These are phyloP conservation scores for Chrysoporthe austroafricana DNA, from an alignment of 2,329 filamentous ascomycete genomes.

Conservation along the genomic window DNA sequence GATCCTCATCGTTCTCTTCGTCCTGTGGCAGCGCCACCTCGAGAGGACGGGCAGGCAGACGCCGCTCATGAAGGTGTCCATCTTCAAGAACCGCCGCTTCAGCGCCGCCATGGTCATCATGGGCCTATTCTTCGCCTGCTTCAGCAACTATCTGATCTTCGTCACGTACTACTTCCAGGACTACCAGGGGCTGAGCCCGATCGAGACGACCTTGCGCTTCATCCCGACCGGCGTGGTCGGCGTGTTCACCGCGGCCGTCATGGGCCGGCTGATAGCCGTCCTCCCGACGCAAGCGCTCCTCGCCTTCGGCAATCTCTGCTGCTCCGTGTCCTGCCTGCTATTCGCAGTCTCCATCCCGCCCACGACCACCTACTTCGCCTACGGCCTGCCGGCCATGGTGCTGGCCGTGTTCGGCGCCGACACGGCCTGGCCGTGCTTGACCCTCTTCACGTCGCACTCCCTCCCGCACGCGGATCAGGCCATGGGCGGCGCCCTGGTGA, in stretches of 20 bases:
- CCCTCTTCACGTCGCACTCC: slow-evolving; percentile 66
- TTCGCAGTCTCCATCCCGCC: slow-evolving; percentile 67
- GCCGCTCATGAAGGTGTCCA: slow-evolving; percentile 69
- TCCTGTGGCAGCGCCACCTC: slow-evolving; percentile 64
- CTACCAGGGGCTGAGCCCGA: slow-evolving; percentile 61
- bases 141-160: slow-evolving; percentile 70
- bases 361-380: slow-evolving; percentile 68
- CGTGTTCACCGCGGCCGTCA: slow-evolving; percentile 58
- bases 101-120: slow-evolving; percentile 68
- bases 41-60: slow-evolving; percentile 54
- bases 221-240: slow-evolving; percentile 67
- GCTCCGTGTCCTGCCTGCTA: slow-evolving; percentile 60
- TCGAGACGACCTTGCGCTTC: slow-evolving; percentile 72
- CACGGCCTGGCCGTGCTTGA: slow-evolving; percentile 67
- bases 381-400: slow-evolving; percentile 67
- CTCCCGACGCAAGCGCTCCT: slow-evolving; percentile 63
- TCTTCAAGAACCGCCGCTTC: slow-evolving; percentile 64
- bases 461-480: slow-evolving; percentile 68
- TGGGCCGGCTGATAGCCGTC: slow-evolving; percentile 59
- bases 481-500: slow-evolving; percentile 69
- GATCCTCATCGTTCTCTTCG: slow-evolving; percentile 59
- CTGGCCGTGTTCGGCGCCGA: slow-evolving; percentile 69
- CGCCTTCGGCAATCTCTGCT: slow-evolving; percentile 58
- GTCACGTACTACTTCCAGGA: slow-evolving; percentile 74
- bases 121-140: slow-evolving; percentile 67